Evolutionary conservation across 805 yeast species (phyloP).

Genomic region (Candida lessepsii): DNA sequence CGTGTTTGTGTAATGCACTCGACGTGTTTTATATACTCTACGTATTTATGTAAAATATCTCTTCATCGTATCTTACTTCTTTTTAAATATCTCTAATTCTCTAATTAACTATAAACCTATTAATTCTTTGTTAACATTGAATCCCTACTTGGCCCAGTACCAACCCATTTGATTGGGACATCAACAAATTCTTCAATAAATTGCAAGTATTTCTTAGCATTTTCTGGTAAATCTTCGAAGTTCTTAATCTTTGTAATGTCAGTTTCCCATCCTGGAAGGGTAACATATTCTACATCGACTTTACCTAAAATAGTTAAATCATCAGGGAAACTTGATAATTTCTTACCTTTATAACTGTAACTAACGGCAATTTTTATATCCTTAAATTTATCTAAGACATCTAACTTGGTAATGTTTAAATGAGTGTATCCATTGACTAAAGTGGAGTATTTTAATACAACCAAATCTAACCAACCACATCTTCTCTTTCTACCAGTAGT

Average conservation of each 20-base stretch:
- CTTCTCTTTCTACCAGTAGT: constrained; percentile 99
- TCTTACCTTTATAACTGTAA: constrained; percentile 77
- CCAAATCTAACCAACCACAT: constrained; percentile 98
- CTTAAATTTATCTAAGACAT: constrained; percentile 86
- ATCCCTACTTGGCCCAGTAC: constrained; percentile 97
- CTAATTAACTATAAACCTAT: not conserved
- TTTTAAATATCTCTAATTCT: no score
- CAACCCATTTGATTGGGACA: constrained; percentile 94
- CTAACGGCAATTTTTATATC: constrained; percentile 87
- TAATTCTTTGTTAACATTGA: constrained; percentile 70
- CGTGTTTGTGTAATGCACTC: no score
- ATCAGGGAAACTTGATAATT: constrained; percentile 83
- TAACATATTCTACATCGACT: constrained; percentile 88
- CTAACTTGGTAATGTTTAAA: constrained; percentile 92
- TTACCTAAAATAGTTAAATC: constrained; percentile 78
- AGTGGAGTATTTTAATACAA: constrained; percentile 87
- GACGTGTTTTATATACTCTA: no score
- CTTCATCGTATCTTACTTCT: not conserved
- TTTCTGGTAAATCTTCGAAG: constrained; percentile 80
- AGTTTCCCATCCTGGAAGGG: constrained; percentile 91
- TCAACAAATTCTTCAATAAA: constrained; percentile 82
- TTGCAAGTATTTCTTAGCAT: constrained; percentile 80
- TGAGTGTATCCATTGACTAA: constrained; percentile 93
- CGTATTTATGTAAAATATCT: no score
- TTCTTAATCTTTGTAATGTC: constrained; percentile 71